Evolutionary conservation across 2,329 filamentous ascomycete species (phyloP), one percentile per base, ranked within the genome.

Genomic region (Aspergillus niger): DNA sequence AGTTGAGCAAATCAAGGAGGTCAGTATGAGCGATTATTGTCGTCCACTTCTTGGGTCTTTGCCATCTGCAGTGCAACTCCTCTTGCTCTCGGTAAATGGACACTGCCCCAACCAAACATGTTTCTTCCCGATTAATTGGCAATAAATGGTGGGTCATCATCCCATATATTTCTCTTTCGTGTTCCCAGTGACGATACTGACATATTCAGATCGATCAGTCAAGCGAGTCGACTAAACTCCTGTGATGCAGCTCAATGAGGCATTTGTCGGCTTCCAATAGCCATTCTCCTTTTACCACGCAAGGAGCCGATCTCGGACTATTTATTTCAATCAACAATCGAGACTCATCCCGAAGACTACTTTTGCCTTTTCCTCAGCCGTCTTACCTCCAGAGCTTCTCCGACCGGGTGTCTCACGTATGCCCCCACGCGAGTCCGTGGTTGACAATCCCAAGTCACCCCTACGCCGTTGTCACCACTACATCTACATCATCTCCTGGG

Each of bases 401-500:
- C 52, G 8, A 20, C 30, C 28, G 11, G 26, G 49, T 32, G 17
- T 22, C n/a, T 28, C 36, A 55, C 53, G 57, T 39, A 63, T 62
- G 60, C 60, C 55, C 43, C 55, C 48, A 32, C 41, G 24, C 32
- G 58, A 63, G 50, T 39, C 57, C 20, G 48, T 48, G 24, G 41
- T 47, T 17, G 56, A 63, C 47, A 59, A 32, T 64, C 64, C 48
- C 57, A 30, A 55, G 39, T 55, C 53, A 28, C 53, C 64, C 22
- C 39, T 66, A 8, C 63, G 61, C 7, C 57, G 64, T 7, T 54
- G 32, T 10, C 64, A 66, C 26, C 77, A 79, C 61, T 79, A 97
- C 72, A 83, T 90, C 56, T 96, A 91, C 80, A 88, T 98, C 64
- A 82, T 96, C 58, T 80, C 84, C 63, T 86, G 91, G 76, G 82